These are phyloP conservation scores for Lentinula novae-zelandiae DNA, from an alignment of 1,284 basidiomycete species.

Conservation along the genomic window DNA sequence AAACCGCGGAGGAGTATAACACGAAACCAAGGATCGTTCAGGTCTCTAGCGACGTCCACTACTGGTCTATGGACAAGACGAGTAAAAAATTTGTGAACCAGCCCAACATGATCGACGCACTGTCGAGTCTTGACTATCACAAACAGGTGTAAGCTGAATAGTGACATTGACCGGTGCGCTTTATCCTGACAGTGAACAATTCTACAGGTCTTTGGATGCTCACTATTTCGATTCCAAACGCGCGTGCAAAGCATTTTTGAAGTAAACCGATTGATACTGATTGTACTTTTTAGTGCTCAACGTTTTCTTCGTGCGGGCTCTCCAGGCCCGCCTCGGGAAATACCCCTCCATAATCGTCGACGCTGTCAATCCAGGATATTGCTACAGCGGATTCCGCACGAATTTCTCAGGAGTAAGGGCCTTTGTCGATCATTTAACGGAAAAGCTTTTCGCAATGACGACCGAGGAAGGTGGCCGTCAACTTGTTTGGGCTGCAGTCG, in stretches of 20 bases:
- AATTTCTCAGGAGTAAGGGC: conserved; percentile 18
- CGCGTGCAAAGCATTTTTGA: conserved; percentile 15
- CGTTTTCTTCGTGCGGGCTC: conserved; percentile 39
- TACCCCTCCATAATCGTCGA: conserved; percentile 32
- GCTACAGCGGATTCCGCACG: conserved; percentile 37
- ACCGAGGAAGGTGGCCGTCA: conserved; percentile 15
- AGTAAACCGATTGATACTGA: background rate
- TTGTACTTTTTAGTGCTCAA: conserved; percentile 32
- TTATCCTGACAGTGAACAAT: background rate
- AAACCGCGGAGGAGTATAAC: conserved; percentile 16
- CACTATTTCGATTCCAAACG: conserved; percentile 28
- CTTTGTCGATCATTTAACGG: conserved; percentile 20
- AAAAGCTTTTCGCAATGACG: conserved; percentile 15
- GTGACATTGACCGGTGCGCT: background rate
- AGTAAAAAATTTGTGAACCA: conserved; percentile 20
- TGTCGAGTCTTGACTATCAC: conserved; percentile 29
- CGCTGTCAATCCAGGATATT: conserved; percentile 44
- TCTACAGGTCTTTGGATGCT: background rate
- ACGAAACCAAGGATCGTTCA: conserved; percentile 19
- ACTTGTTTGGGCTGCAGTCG: conserved; percentile 14
- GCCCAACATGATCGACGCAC: conserved; percentile 25
- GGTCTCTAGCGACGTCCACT: conserved; percentile 28
- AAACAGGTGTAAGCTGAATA: conserved; percentile 17
- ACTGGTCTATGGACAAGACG: conserved; percentile 22
- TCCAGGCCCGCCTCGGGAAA: conserved; percentile 30